These are phyloP conservation scores for Scheffersomyces lignosus DNA, from an alignment of 805 yeast species.

Conservation along the genomic window DNA sequence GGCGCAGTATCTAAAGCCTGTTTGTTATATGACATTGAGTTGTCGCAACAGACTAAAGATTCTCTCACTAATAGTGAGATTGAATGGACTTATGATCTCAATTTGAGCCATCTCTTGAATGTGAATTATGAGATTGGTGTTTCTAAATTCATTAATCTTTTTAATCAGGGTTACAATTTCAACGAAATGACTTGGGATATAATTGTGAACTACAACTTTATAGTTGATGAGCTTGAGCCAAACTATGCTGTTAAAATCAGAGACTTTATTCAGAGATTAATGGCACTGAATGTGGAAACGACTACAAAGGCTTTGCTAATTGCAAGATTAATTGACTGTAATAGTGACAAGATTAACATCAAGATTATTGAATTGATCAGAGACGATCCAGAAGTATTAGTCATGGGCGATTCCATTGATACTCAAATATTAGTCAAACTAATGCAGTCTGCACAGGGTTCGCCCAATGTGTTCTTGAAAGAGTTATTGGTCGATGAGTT, in stretches of 20 bases:
- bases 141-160: constrained; percentile 23
- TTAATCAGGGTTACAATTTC: constrained; percentile 33
- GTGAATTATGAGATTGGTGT: constrained; percentile 27
- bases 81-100: constrained; percentile 15
- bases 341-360: constrained; percentile 27
- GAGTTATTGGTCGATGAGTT: constrained; percentile 8
- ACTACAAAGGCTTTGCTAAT: constrained; percentile 9
- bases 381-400: constrained; percentile 1
- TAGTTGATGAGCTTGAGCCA: constrained; percentile 17
- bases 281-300: constrained; percentile 15
- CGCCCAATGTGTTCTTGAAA: constrained; percentile 22
- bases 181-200: constrained; percentile 30
- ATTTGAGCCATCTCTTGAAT: constrained; percentile 29
- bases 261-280: constrained; percentile 23
- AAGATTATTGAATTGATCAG: constrained; percentile 18
- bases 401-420: neutral
- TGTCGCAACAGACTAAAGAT: constrained; percentile 1
- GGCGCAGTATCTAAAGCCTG: constrained; percentile 14
- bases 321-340: constrained; percentile 16
- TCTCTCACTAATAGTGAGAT: neutral
- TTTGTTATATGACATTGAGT: constrained; percentile 3
- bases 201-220: constrained; percentile 29
- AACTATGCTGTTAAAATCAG: constrained; percentile 13
- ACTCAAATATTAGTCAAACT: constrained; percentile 8
- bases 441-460: constrained; percentile 5